phyloP scores from a whole-genome alignment of 2,329 filamentous ascomycete species.

The Monilinia vaccinii-corymbosi region DNA sequence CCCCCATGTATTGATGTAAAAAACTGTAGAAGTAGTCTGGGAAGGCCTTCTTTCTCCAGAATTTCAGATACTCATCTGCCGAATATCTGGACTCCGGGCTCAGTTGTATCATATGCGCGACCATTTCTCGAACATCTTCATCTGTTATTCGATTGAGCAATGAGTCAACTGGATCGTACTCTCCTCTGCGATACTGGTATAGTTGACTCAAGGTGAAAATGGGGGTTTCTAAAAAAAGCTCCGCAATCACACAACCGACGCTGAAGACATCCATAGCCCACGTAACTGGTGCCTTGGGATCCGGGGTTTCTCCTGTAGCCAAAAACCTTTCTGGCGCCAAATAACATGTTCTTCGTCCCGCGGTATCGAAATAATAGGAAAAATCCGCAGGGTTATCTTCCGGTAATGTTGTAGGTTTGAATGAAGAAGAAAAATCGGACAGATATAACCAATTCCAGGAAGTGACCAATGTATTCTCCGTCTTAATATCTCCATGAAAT shows the following conservation, averaged over 20 bases:
- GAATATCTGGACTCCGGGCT: constrained; percentile 88
- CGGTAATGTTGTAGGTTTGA: constrained; percentile 87
- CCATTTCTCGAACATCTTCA: constrained; percentile 75
- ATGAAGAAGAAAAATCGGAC: constrained; percentile 91
- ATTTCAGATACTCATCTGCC: constrained; percentile 86
- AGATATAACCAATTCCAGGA: constrained; percentile 99
- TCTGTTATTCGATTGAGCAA: constrained; percentile 83
- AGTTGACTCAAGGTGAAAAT: constrained; percentile 97
- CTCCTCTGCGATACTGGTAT: constrained; percentile 85
- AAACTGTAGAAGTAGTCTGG: constrained; percentile 97
- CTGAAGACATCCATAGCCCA: constrained; percentile 99
- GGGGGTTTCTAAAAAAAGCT: constrained; percentile 87
- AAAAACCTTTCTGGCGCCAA: constrained; percentile 90
- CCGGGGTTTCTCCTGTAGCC: constrained; percentile 55
- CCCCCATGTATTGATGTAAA: constrained; percentile 92
- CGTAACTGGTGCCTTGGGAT: constrained; percentile 54
- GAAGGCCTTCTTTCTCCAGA: constrained; percentile 87
- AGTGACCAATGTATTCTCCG: constrained; percentile 91
- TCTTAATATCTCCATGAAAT: constrained; percentile 98
- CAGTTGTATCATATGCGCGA: constrained; percentile 91
- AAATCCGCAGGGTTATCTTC: constrained; percentile 97
- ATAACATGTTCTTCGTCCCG: constrained; percentile 85
- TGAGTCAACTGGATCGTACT: constrained; percentile 79
- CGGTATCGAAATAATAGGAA: constrained; percentile 95
- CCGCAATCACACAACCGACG: constrained; percentile 90